phyloP scores from a whole-genome alignment of 2,329 filamentous ascomycete species.

The Coleophoma crateriformis region DNA sequence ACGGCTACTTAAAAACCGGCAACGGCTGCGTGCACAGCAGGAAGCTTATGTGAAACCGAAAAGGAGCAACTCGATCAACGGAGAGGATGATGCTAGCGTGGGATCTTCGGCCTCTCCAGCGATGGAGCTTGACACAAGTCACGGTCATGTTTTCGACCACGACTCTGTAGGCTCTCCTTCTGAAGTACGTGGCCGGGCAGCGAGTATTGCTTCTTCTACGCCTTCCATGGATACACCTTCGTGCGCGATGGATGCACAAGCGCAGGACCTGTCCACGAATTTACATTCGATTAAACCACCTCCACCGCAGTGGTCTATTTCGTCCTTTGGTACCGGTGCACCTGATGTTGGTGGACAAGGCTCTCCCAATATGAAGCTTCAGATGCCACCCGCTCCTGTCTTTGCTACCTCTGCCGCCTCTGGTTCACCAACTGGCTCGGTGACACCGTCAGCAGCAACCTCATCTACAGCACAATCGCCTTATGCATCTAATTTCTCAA shows the following conservation, averaged over 20 bases:
- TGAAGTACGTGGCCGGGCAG: conserved; percentile 14
- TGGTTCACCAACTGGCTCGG: conserved; percentile 21
- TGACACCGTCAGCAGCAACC: conserved; percentile 42
- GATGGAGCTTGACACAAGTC: conserved; percentile 11
- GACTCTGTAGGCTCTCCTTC: conserved; percentile 14
- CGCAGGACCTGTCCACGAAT: conserved; percentile 19
- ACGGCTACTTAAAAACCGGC: conserved; percentile 23
- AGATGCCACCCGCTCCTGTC: conserved; percentile 49
- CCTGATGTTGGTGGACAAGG: conserved; percentile 6
- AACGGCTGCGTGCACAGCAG: conserved; percentile 13
- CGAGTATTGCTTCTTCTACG: conserved; percentile 19
- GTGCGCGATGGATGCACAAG: conserved; percentile 15
- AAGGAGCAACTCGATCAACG: conserved; percentile 1
- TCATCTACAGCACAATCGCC: conserved; percentile 44
- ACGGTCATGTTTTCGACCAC: not conserved
- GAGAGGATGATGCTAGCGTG: conserved; percentile 5
- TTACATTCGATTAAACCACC: conserved; percentile 23
- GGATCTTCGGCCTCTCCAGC: conserved; percentile 10
- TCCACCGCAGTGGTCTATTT: conserved; percentile 21
- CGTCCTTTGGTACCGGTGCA: conserved; percentile 3
- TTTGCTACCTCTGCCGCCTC: conserved; percentile 34
- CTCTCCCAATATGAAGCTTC: conserved; percentile 32
- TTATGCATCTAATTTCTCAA: conserved; percentile 35
- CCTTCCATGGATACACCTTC: conserved; percentile 15
- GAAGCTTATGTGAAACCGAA: conserved; percentile 8